Evolutionary conservation across 139 green algal species (phyloP).

Genomic region (Astrephomene gubernaculifera): DNA sequence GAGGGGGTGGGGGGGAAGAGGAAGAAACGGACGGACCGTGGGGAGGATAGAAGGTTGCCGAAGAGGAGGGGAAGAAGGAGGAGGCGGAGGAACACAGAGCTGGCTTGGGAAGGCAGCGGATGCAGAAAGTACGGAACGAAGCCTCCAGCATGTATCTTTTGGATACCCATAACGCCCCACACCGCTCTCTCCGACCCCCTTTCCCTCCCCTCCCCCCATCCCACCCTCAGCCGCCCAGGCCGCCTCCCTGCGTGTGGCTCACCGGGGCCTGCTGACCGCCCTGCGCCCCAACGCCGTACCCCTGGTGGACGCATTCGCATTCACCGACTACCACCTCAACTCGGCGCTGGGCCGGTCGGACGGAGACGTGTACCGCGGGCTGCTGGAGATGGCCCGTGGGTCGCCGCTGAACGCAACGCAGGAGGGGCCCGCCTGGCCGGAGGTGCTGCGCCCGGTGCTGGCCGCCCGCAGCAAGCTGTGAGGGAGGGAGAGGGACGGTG

Average conservation of each 20-base stretch:
- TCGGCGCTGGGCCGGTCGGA: slow-evolving; percentile 79
- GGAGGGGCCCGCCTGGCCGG: slow-evolving; percentile 87
- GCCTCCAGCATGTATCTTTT: too few relatives aligned
- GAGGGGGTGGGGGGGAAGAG: background rate
- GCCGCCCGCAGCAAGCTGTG: slow-evolving; percentile 37
- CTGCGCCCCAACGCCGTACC: slow-evolving; percentile 86
- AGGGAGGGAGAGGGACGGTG: background rate
- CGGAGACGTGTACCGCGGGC: slow-evolving; percentile 85
- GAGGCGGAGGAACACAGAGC: too few relatives aligned
- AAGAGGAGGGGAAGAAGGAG: too few relatives aligned
- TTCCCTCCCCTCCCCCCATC: background rate
- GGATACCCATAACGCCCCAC: background rate
- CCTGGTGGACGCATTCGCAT: slow-evolving; percentile 88
- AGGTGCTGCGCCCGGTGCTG: slow-evolving; percentile 78
- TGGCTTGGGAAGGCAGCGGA: too few relatives aligned
- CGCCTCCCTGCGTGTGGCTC: slow-evolving; percentile 52
- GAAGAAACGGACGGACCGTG: background rate
- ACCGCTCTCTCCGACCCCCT: background rate
- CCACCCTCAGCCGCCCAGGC: slow-evolving; percentile 65
- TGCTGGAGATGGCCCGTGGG: slow-evolving; percentile 78
- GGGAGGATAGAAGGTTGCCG: too few relatives aligned
- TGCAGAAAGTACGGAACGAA: too few relatives aligned
- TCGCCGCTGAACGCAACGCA: slow-evolving; percentile 88
- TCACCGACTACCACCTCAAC: slow-evolving; percentile 52
- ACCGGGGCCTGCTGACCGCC: slow-evolving; percentile 70